phyloP scores from a whole-genome alignment of 73 alveolate species.

The Tetrahymena elliotti region DNA sequence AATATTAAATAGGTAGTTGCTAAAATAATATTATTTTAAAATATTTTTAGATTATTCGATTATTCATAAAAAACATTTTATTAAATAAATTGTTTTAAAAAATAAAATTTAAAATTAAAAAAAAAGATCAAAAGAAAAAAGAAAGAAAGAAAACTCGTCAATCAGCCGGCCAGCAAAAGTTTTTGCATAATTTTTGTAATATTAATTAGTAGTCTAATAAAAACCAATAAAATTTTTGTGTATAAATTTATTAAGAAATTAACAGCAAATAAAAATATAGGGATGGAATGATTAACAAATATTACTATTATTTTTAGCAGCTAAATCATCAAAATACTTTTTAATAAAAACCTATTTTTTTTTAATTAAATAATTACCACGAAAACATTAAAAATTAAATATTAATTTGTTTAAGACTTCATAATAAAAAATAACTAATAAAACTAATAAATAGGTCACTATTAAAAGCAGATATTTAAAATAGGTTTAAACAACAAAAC shows the following conservation, averaged over 20 bases:
- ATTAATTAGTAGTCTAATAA: background rate
- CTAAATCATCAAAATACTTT: background rate
- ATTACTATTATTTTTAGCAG: background rate
- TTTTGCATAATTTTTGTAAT: too few relatives aligned
- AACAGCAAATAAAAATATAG: background rate
- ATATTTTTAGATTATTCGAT: too few relatives aligned
- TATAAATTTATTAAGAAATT: background rate
- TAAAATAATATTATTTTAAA: too few relatives aligned
- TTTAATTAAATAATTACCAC: background rate
- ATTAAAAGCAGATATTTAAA: background rate
- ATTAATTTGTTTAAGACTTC: too few relatives aligned
- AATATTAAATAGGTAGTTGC: too few relatives aligned
- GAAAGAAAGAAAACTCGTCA: background rate
- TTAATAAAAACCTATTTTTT: background rate
- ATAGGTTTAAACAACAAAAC: background rate
- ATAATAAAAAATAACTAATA: too few relatives aligned
- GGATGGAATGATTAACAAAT: background rate
- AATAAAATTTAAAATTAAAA: too few relatives aligned
- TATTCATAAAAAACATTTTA: too few relatives aligned
- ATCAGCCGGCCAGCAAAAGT: too few relatives aligned
- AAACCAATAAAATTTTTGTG: background rate
- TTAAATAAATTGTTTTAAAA: too few relatives aligned
- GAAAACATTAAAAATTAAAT: background rate
- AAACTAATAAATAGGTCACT: background rate
- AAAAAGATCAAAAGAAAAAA: too few relatives aligned